phyloP scores from a whole-genome alignment of 2,329 filamentous ascomycete species.

The Grosmannia penicillata region DNA sequence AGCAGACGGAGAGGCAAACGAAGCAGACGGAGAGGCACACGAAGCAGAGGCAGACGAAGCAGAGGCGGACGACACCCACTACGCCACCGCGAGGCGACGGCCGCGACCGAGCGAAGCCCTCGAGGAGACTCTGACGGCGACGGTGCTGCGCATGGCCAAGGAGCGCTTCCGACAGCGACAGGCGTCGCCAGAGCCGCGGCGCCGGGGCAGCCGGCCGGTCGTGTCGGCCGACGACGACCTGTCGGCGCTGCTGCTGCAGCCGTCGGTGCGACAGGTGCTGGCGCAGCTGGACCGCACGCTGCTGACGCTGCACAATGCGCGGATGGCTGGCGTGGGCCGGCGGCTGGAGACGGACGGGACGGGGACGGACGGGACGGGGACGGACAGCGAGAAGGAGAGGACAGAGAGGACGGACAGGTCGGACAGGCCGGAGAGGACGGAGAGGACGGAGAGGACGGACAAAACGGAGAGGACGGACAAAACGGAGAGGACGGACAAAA shows the following conservation, averaged over 20 bases:
- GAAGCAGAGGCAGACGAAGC: slow-evolving; percentile 1
- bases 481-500: too few relatives aligned
- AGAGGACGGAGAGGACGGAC: too few relatives aligned
- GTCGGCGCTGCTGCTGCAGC: slow-evolving; percentile 49
- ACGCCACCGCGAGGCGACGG: slow-evolving; percentile 31
- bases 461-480: too few relatives aligned
- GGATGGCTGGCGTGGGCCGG: slow-evolving; percentile 31
- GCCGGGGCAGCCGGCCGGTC: slow-evolving; percentile 19
- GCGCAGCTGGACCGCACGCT: slow-evolving; percentile 55
- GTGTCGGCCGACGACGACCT: slow-evolving; percentile 57
- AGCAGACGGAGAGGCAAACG: not conserved
- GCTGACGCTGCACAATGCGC: slow-evolving; percentile 51
- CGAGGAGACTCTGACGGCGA: slow-evolving; percentile 54
- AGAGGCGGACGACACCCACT: slow-evolving; percentile 23
- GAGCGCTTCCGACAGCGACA: slow-evolving; percentile 36
- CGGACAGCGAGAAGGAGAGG: too few relatives aligned
- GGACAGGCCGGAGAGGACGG: too few relatives aligned
- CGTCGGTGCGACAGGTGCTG: slow-evolving; percentile 56
- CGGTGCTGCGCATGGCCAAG: slow-evolving; percentile 52
- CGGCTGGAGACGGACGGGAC: too few relatives aligned
- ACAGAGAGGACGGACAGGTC: too few relatives aligned
- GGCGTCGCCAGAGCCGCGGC: too few relatives aligned
- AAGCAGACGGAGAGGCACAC: slow-evolving; percentile 24
- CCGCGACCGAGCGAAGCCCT: slow-evolving; percentile 22
- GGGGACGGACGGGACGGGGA: too few relatives aligned